Conservation (phyloP, 495 filamentous ascomycete genomes). For the Aspergillus saccharolyticus region DNA sequence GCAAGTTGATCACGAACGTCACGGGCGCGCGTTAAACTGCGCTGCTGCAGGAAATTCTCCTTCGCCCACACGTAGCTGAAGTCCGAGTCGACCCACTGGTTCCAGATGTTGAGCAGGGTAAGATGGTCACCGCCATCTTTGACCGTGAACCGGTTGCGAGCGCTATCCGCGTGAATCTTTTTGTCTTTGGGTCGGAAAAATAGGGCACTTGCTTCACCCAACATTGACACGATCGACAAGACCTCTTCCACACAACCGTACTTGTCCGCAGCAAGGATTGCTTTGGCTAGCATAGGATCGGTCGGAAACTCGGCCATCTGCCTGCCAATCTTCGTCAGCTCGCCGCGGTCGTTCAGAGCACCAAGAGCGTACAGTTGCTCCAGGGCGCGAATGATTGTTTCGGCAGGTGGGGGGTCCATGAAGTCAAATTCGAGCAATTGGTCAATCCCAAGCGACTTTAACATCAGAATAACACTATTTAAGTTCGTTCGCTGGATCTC, state of each 20-base stretch:
- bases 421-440: conserved; percentile 94
- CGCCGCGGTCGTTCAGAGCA: conserved; percentile 82
- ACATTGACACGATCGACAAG: conserved; percentile 90
- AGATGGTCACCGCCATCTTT: conserved; percentile 91
- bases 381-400: conserved; percentile 83
- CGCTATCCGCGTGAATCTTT: conserved; percentile 91
- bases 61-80: conserved; percentile 84
- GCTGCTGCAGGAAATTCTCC: conserved; percentile 93
- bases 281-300: conserved; percentile 88
- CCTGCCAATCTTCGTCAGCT: conserved; percentile 84
- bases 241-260: conserved; percentile 93
- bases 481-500: conserved; percentile 93
- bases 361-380: conserved; percentile 91
- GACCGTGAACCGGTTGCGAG: conserved; percentile 84
- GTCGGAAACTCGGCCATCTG: conserved; percentile 98
- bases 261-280: conserved; percentile 82
- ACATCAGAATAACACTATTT: conserved; percentile 73
- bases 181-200: conserved; percentile 98
- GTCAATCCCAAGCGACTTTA: conserved; percentile 91
- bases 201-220: conserved; percentile 79
- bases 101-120: conserved; percentile 92
- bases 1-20: conserved; percentile 91
- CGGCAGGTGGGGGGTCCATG: conserved; percentile 88
- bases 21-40: conserved; percentile 76
- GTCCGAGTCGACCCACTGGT: conserved; percentile 92